Base-by-base conservation (phyloP, 257 asterid genomes). In the Paulownia fortunei region DNA sequence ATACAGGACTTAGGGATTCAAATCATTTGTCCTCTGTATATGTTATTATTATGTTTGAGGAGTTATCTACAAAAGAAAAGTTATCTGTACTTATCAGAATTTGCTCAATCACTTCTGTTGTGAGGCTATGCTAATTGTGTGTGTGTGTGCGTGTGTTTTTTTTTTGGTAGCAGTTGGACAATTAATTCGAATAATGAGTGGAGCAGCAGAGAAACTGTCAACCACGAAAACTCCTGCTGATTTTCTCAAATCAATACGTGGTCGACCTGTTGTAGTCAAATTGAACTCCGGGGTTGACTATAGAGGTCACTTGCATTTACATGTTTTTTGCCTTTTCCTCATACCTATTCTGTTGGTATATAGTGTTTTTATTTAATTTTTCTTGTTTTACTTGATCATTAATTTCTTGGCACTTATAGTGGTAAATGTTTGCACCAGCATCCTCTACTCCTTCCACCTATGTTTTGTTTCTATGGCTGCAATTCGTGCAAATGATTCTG, bases 181-280 rank as follows among this genome's bases (percentile, higher is more conserved):
- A 19, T 65, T 73, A 11, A 79, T 42, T 26, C 13, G 75, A 80
- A 84, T 72, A 77, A 92, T 94, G 98, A 91, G 98, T 41, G 96
- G 92, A 64, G 39, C 87, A 21, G 85, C 82, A 58, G 98, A 94
- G 82, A 94, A 82, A 82, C 79, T 90, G 6, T 88, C 97, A 18
- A 82, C 89, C 72, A 86, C 97, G 2, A 94, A 94, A 83, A 94
- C 97, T 32, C 98, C 98, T 2, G 91, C 97, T 51, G 98, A 94
- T 87, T 94, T 94, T 84, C 94, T 94, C 62, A 94, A 94, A 83
- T 92, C 98, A 36, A 94, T 94, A 15, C 97, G 98, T 39, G 98
- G 98, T 3, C 92, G 98, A 65, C 98, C 98, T 26, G 97, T 94
- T 80, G 98, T 94, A 5, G 98, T 94, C 84, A 94, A 94, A 82